Base-by-base conservation (phyloP, 2,329 filamentous ascomycete genomes). In the Aspergillus jensenii region DNA sequence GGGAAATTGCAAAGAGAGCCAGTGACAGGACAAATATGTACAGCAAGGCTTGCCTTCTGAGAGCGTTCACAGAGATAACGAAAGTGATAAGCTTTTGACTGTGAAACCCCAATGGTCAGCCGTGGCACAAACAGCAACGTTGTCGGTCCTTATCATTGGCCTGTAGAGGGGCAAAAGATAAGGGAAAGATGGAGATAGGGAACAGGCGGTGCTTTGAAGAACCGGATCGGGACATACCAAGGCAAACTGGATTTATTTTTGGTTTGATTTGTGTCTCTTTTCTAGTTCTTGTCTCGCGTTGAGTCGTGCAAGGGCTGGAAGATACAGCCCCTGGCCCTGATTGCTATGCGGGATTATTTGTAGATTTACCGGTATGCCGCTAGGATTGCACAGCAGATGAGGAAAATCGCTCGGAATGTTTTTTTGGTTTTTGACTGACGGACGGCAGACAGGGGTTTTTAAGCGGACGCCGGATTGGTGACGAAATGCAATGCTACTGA, bases 161-260 rank as follows among this genome's bases (percentile, higher is more conserved):
- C 52, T 48, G 43, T 62, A 59, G 64, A 61, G 64, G 64, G 63
- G 62, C 52, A 58, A 31, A 31, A 69, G 67, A 69, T 69, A 70
- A 70, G 67, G 55, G 35, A 23, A 19, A 54, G 51, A 54, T 52
- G 37, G 7, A 44, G 14, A 21, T 17, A 31, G 19, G 35, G 27
- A 31, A 31, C 27, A 31, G 27, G 27, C 9, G 35, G 35, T 37
- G 35, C 35, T 37, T n/a, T 37, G 35, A 37, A 37, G 35, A 37
- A n/a, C 15, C 15, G 12, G 35, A 37, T n/a, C 14, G 17, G 27
- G 40, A 43, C 40, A 43, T 43, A 43, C 40, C 40, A 45, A 31
- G 44, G n/a, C 44, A 15, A 8, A 46, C 23, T 8, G 35, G 35
- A 6, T n/a, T 46, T 46, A 46, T 46, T 46, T 46, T 27, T 27